Base-by-base conservation (phyloP, 2,329 filamentous ascomycete genomes). In the Teratosphaeria pseudoeucalypti region DNA sequence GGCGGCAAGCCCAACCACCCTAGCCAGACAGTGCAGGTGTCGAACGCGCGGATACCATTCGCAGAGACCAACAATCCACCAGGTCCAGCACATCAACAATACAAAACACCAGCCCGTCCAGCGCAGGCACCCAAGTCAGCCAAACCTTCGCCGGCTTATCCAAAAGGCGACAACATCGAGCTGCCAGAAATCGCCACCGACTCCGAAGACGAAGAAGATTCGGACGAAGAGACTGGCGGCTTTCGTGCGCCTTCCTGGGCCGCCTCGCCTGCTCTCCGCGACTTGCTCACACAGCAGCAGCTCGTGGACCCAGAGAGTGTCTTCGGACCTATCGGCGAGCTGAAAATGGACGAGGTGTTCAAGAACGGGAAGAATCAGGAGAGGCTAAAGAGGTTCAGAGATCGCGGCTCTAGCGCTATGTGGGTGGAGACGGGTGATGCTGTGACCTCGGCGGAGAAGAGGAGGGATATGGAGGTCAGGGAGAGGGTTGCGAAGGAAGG, bases 261-360 rank as follows among this genome's bases (percentile, higher is more conserved):
- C 4, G 88, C 96, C 70, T 90, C 90, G 2, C 92, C 92, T 11
- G 87, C 90, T 63, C 82, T 99, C 54, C 84, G 87, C 19, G 80
- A 83, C 57, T 83, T 90, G 58, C 82, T 99, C 29, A 82, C 87
- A 60, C 81, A 85, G 56, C 95, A 99, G 72, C 92, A 99, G 73
- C 83, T 85, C 10, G 82, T 94, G 66, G 91, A 99, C 68, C 90
- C 91, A 0, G 84, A 89, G 68, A 78, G 82, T 43, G 89, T 99
- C 57, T 99, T 99, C 70, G 94, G 94, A 0, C 89, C 90, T 0
- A 90, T 95, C 27, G 86, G 83, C 11, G 89, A 91, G 12, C 80
- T 99, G 64, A 90, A 90, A 69, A 94, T 99, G 87, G 95, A 99
- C 69, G 92, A 97, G 71, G 91, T 96, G 34, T 99, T 99, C 76